These are phyloP conservation scores for Populus tremula DNA, from an alignment of 345 rosid genomes.

Conservation along the genomic window DNA sequence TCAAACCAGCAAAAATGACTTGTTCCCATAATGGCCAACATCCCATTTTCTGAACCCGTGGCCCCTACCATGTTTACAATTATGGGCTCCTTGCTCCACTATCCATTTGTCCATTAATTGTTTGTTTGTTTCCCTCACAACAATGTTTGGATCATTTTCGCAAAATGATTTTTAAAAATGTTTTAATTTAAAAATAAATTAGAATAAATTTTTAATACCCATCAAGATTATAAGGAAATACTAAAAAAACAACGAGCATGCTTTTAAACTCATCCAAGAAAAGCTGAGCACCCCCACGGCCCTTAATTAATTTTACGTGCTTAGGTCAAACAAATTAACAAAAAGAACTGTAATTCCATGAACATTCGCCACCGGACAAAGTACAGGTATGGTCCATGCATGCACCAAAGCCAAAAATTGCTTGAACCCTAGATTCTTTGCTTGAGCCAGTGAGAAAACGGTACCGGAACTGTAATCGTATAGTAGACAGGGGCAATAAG, in stretches of 20 bases:
- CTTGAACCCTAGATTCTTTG: background rate
- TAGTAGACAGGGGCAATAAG: background rate
- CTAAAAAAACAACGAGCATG: no score
- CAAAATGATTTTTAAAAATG: no score
- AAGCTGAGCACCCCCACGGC: background rate
- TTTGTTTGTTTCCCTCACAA: constrained; percentile 23
- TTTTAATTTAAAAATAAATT: no score
- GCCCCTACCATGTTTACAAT: constrained; percentile 23
- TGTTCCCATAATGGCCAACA: constrained; percentile 36
- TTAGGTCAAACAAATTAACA: background rate
- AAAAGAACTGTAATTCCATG: background rate
- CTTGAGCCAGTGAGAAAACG: no score
- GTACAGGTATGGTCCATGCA: background rate
- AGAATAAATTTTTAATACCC: no score
- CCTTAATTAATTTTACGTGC: background rate
- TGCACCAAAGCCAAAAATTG: background rate
- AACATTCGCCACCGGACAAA: background rate
- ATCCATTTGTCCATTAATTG: background rate
- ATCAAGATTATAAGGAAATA: no score
- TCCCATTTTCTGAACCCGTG: constrained; percentile 37
- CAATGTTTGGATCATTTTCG: background rate
- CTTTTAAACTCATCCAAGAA: no score
- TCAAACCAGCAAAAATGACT: constrained; percentile 21
- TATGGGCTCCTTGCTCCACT: constrained; percentile 8
- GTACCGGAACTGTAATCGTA: background rate